Evolutionary conservation across 202 grass and related monocot genomes (phyloP).

Genomic region (Schoenoplectus triqueter): DNA sequence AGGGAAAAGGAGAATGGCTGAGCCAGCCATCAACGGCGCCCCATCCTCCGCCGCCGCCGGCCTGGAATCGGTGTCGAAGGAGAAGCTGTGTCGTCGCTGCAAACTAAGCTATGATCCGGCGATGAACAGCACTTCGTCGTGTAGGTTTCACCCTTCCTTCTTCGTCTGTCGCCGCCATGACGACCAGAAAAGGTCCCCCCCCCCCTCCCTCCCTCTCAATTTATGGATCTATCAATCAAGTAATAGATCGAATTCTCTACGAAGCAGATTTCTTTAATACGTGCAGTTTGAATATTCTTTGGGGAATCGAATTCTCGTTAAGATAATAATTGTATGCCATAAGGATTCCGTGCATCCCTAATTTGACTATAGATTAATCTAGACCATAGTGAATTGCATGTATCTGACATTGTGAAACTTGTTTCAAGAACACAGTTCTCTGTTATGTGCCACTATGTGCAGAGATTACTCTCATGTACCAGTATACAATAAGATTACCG

Average conservation of each 20-base stretch:
- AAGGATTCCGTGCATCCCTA: background rate
- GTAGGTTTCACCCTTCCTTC: conserved; percentile 63
- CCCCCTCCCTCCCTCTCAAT: background rate
- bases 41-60: background rate
- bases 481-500: background rate
- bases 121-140: conserved; percentile 49
- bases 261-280: background rate
- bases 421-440: background rate
- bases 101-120: conserved; percentile 53
- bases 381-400: background rate
- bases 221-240: background rate
- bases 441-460: background rate
- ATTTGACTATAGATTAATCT: background rate
- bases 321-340: background rate
- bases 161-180: conserved; percentile 72
- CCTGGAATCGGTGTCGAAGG: background rate
- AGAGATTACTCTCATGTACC: background rate
- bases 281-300: background rate
- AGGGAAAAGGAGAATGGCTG: background rate
- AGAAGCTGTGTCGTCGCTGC: conserved; percentile 60
- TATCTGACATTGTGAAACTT: background rate
- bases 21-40: background rate
- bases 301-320: background rate
- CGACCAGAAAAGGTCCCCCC: conserved; percentile 66
- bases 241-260: background rate